These are phyloP conservation scores for Penicillium egyptiacum DNA, from an alignment of 495 filamentous ascomycete genomes.

Conservation along the genomic window DNA sequence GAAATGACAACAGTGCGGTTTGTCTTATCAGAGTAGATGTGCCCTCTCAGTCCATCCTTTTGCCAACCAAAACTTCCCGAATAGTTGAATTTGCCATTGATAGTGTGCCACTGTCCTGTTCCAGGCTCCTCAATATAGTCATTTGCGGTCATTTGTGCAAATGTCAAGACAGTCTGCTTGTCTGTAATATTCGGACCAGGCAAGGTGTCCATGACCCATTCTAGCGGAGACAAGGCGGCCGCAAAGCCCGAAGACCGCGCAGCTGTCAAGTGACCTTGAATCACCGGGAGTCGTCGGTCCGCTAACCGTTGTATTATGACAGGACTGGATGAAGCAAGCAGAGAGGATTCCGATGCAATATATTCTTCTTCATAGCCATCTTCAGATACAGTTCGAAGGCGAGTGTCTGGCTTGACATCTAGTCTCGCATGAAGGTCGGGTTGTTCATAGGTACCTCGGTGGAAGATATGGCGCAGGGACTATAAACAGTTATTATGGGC, in stretches of 20 bases:
- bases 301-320: constrained; percentile 74
- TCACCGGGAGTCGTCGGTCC: constrained; percentile 70
- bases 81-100: constrained; percentile 76
- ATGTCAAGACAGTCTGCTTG: constrained; percentile 76
- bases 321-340: constrained; percentile 58
- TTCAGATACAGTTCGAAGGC: constrained; percentile 63
- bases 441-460: constrained; percentile 75
- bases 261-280: constrained; percentile 72
- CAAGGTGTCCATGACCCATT: constrained; percentile 83
- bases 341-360: constrained; percentile 23
- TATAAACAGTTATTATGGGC: constrained; percentile 34
- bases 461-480: constrained; percentile 86
- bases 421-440: constrained; percentile 71
- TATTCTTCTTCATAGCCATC: constrained; percentile 54
- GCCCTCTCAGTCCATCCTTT: constrained; percentile 82
- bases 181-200: constrained; percentile 79
- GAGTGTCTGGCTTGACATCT: constrained; percentile 66
- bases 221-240: constrained; percentile 59
- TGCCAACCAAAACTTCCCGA: constrained; percentile 88
- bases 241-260: constrained; percentile 63
- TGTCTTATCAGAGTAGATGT: constrained; percentile 82
- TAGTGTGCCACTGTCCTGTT: constrained; percentile 78
- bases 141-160: constrained; percentile 84
- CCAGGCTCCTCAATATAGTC: constrained; percentile 77
- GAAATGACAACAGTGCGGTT: constrained; percentile 90